Evolutionary conservation across 441 rosid genomes (phyloP), one percentile per base, ranked within the genome.

Genomic region (Jatropha podagrica): DNA sequence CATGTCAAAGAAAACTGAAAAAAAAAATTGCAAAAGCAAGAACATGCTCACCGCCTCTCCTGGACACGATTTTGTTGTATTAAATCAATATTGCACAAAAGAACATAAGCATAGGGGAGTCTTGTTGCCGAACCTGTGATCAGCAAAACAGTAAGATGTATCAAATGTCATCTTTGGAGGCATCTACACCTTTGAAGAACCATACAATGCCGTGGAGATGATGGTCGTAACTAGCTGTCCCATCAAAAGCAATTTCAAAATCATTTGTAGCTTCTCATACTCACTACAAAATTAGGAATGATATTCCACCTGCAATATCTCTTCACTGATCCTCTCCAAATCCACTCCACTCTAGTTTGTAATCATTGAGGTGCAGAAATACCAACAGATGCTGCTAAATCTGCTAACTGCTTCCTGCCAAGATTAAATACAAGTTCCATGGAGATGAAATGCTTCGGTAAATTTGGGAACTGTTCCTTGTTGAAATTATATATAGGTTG

Each of bases 351-450:
- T 67, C 56, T 61, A 26, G 48, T 38, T 52, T 69, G 62, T n/a
- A 56, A 65, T 58, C 61, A 79, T 76, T 74, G 81, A 70, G 84
- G 40, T 42, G 80, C 54, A 14, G 86, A 66, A 7, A 77, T 76
- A 77, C 80, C 72, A 75, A 85, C 79, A 69, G 88, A 74, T 41
- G 87, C 88, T 10, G 88, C 88, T n/a, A 94, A 78, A 70, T 92
- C 96, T 52, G 86, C 86, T 78, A 89, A 80, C 78, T 91, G 87
- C 80, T 86, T 80, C 77, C 74, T 71, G 37, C 88, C 90, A 41
- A 87, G 88, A 55, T 84, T 87, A 73, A 90, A 84, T 74, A 94
- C 84, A 74, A 92, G 92, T 79, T 91, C 97, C 91, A 91, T 81
- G 54, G 98, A 88, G 77, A 94, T 87, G 77, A 90, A 90, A 65